Evolutionary conservation across 768 basidiomycete genomes (phyloP), one percentile per base, ranked within the genome.

Genomic region (Exsudoporus frostii): DNA sequence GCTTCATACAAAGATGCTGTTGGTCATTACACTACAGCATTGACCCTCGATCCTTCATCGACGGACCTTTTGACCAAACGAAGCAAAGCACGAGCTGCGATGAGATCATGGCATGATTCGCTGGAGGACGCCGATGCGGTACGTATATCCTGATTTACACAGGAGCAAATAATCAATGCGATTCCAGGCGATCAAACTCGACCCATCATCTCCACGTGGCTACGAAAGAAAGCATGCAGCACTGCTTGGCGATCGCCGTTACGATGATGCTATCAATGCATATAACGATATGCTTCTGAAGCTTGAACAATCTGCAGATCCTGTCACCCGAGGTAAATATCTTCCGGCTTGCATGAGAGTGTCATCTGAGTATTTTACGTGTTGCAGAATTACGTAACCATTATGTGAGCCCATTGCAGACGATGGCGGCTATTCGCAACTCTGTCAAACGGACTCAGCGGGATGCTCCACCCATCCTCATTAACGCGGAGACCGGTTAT

Each of bases 161-260:
- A 3, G 10, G 29, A 30, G 10, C 2, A 30, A 30, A 30, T 30
- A 30, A 30, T 4, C 29, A 30, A 11, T 30, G 29, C 1, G 29
- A 30, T 11, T 10, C 29, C 29, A 30, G 29, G 29, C 29, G 11
- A 30, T 30, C 29, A 20, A 41, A 3, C 29, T 55, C 9, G 47
- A 52, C 1, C 36, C 53, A 32, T 49, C 50, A 19, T 49, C 27
- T 4, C 15, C 43, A 15, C n/a, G 7, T 15, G 59, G 44, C 4
- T 60, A 55, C 43, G 27, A 60, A 30, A 22, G 7, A 20, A 45
- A 19, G n/a, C 48, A 60, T 41, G 32, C 43, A 11, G 30, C 27
- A 51, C 10, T 41, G 4, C 22, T 7, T 10, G 40, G 40, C 8
- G 15, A 8, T 8, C 2, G 5, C 15, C 40, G 40, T 24, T 15